A percentile compares a stretch with the other conserved stretches of the same genome.
Conservation (phyloP, 345 rosid genomes). For the Eucalyptus cloeziana region DNA sequence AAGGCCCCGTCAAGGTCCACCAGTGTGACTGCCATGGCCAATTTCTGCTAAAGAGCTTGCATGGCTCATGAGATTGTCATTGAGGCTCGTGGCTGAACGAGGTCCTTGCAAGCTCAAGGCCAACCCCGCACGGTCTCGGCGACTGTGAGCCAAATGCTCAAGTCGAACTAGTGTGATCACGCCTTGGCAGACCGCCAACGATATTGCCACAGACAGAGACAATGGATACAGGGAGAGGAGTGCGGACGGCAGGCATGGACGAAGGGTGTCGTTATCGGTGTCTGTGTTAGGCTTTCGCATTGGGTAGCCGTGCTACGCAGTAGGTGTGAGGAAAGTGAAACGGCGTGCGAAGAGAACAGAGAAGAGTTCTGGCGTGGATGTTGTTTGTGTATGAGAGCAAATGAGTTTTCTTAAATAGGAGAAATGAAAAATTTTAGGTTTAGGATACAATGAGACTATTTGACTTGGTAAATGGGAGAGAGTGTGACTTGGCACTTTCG, state of each 20-base stretch:
- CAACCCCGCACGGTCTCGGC: neutral
- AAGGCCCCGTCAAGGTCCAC: neutral
- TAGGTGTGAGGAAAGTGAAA: neutral
- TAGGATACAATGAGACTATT: neutral
- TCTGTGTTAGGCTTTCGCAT: neutral
- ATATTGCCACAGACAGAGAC: neutral
- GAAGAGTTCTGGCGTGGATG: neutral
- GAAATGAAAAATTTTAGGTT: neutral
- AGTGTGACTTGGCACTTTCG: neutral
- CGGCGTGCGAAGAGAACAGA: neutral
- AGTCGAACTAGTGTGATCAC: neutral
- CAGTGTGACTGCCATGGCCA: no score
- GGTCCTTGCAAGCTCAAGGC: neutral
- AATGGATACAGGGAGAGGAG: neutral
- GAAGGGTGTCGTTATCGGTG: neutral
- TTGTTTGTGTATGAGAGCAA: neutral
- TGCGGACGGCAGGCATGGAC: neutral
- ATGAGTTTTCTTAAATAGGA: neutral
- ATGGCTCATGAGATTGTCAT: neutral
- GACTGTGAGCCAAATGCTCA: neutral
- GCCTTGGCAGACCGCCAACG: neutral
- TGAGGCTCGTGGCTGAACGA: neutral
- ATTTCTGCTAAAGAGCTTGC: neutral
- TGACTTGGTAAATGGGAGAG: neutral
- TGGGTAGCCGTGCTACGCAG: neutral